Conservation (phyloP, 73 alveolate genomes). For the Paramecium caudatum region DNA sequence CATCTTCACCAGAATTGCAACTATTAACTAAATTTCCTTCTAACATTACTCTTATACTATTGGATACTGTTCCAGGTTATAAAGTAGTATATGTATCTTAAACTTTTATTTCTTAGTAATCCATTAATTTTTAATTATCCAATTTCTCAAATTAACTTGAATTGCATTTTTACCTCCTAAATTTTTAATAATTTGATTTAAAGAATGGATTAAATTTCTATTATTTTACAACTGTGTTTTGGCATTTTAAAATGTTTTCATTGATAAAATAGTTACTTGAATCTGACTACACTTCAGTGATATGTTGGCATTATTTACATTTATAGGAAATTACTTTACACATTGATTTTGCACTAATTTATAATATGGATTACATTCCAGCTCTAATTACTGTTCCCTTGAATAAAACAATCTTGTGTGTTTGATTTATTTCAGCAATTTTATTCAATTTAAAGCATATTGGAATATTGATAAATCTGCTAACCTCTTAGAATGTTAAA, state of each 20-base stretch:
- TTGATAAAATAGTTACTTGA: constrained; percentile 18
- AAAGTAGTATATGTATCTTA: constrained; percentile 83
- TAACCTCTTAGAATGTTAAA: constrained; percentile 4
- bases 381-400: constrained; percentile 67
- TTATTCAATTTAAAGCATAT: constrained; percentile 1
- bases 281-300: neutral
- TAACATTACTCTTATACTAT: constrained; percentile 81
- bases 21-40: constrained; percentile 80
- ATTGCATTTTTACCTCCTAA: neutral
- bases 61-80: constrained; percentile 86
- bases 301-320: constrained; percentile 20
- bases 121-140: constrained; percentile 73
- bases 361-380: neutral
- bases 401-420: constrained; percentile 19
- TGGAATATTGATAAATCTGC: constrained; percentile 9
- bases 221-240: constrained; percentile 10
- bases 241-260: neutral
- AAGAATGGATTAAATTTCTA: constrained; percentile 20
- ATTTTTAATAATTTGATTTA: neutral
- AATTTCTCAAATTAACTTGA: neutral
- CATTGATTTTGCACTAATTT: constrained; percentile 43
- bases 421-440: constrained; percentile 36
- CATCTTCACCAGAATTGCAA: constrained; percentile 91
- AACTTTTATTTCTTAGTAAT: constrained; percentile 86
- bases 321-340: neutral